Evolutionary conservation across 495 filamentous ascomycete genomes (phyloP), one percentile per base, ranked within the genome.

Genomic region (Bathelium albidoporum): DNA sequence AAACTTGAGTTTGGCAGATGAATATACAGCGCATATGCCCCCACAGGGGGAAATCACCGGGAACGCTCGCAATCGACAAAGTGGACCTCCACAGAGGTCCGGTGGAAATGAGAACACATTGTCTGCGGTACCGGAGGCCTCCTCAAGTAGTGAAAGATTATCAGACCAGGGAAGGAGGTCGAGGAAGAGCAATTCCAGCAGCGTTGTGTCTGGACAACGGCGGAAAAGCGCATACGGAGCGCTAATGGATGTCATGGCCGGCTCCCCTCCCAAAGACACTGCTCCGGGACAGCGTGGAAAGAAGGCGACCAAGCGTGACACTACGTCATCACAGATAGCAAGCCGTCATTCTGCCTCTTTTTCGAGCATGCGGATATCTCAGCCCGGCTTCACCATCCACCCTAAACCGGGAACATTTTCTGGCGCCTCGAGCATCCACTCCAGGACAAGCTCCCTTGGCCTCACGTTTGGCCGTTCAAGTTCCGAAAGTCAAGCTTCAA

Each of bases 11-110:
- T 72, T 87, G 44, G 81, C 84, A 31, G 83, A 86, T 67, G 82
- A 86, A 67, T 85, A 87, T 69, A 79, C 74, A 32, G 84, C 83
- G 61, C 84, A 87, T 67, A 79, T 85, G 31, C 83, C 84, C 9
- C 84, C 84, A 0, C 72, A 84, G 31, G 83, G 82, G 7, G 81
- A 85, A 65, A 81, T 87, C 58, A 62, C 67, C 9, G 64, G 49
- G 9, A 29, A 20, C 49, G 29, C 9, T 55, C 49, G 49, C 5
- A 55, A 9, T 11, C 12, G 49, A 55, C 49, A 55, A 11, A 29
- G 22, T 16, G 22, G 22, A 26, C 22, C 16, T 55, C 49, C 49
- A 24, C 49, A 55, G 16, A 55, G 49, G 29, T 20, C 20, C 7
- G 49, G 20, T 20, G 49, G 24, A 29, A 55, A 55, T 29, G 49